phyloP scores from a whole-genome alignment of 768 basidiomycete species.

The Multifurca ochricompacta region DNA sequence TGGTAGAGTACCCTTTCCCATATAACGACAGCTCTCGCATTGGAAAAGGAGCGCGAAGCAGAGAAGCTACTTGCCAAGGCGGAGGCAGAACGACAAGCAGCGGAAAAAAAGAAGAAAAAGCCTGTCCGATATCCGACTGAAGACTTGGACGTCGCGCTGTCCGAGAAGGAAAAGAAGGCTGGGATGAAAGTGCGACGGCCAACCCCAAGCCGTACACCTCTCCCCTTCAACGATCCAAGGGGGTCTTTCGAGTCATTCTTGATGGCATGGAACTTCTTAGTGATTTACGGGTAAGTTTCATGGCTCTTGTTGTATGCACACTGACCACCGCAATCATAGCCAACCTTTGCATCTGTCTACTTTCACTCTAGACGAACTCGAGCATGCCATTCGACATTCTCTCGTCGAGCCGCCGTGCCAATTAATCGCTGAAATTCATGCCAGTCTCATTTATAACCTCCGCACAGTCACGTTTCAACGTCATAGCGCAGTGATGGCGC shows the following conservation, averaged over 20 bases:
- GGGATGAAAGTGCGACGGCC: constrained; percentile 66
- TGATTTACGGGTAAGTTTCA: constrained; percentile 72
- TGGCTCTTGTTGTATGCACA: neutral
- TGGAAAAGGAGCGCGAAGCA: constrained; percentile 63
- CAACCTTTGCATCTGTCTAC: constrained; percentile 81
- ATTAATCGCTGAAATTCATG: constrained; percentile 83
- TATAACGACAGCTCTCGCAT: constrained; percentile 34
- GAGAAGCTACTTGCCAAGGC: constrained; percentile 57
- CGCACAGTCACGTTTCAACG: constrained; percentile 74
- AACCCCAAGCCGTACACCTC: constrained; percentile 45
- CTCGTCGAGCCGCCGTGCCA: constrained; percentile 59
- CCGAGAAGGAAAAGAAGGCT: constrained; percentile 77
- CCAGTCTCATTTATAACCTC: constrained; percentile 80
- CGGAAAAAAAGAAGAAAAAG: constrained; percentile 83
- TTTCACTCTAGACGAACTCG: constrained; percentile 91
- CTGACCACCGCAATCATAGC: constrained; percentile 25
- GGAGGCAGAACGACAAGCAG: constrained; percentile 62
- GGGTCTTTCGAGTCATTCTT: constrained; percentile 77
- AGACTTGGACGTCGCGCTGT: constrained; percentile 74
- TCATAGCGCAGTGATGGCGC: constrained; percentile 65
- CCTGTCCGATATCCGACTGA: constrained; percentile 90
- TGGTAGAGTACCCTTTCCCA: constrained; percentile 21
- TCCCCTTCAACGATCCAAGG: constrained; percentile 63
- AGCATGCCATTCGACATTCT: constrained; percentile 76
- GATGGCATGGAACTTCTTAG: constrained; percentile 90